Evolutionary conservation across 345 rosid genomes (phyloP), one percentile per base, ranked within the genome.

Genomic region (Mangifera indica): DNA sequence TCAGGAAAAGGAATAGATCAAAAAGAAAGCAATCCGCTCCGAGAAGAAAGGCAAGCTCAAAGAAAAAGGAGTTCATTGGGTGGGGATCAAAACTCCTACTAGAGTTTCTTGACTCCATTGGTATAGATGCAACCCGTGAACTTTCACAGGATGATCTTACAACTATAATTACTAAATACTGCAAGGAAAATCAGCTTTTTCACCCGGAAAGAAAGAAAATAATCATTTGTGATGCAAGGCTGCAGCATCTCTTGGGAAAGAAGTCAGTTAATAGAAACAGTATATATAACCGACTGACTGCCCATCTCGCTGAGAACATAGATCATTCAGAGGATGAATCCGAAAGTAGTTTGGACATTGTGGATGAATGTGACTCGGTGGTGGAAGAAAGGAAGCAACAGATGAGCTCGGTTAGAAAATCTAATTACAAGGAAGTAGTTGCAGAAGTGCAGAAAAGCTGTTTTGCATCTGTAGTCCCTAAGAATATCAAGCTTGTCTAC

Each of bases 81-180:
- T 86, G 90, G 93, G 86, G 85, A 52, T 86, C 90, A 12, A 75
- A 69, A 70, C 59, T 78, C 25, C 85, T 84, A 11, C 66, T 76
- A 15, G 77, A 74, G 10, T 88, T 88, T 69, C 85, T 88, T 42
- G 69, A 22, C 0, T 81, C 84, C 12, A 68, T 80, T 63, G 86
- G 85, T 56, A 70, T 79, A 74, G 86, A 80, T 51, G 73, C 80
- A 63, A 45, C 77, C 29, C 55, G 59, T 12, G 62, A 79, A 74
- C 53, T 84, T 24, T 81, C 90, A 1, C 84, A 77, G 13, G 18
- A 45, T 57, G 86, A 75, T 29, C 81, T 86, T 49, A 58, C 67
- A 17, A 20, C 65, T 44, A 74, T 86, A 12, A 70, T 86, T 44
- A 51, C 17, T 5, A 52, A 40, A 5, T 86, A 88, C 71, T 83